Percentiles rank a stretch among this genome's conserved stretches.
These are phyloP conservation scores for Lojkania enalia DNA, from an alignment of 2,329 filamentous ascomycete genomes.

Conservation along the genomic window DNA sequence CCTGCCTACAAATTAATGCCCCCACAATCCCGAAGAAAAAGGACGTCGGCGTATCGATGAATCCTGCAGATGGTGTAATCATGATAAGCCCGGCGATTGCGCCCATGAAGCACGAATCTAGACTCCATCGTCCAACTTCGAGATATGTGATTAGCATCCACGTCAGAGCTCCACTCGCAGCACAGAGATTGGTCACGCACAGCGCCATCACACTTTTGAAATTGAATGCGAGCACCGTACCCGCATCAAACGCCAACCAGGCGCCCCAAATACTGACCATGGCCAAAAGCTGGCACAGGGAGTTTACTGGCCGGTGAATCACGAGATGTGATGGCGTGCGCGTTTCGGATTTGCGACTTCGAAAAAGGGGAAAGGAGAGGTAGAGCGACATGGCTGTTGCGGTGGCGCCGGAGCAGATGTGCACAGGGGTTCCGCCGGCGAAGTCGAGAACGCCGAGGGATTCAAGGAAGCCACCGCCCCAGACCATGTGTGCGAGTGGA, in stretches of 20 bases:
- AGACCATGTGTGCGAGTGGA: conserved; percentile 55
- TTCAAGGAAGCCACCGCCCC: conserved; percentile 51
- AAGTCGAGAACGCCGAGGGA: conserved; percentile 53
- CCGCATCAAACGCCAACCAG: conserved; percentile 57
- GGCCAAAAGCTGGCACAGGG: conserved; percentile 52
- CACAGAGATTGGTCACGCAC: conserved; percentile 55
- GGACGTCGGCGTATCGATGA: conserved; percentile 55
- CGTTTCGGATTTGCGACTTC: conserved; percentile 49
- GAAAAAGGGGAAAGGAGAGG: conserved; percentile 55
- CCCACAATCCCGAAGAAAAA: conserved; percentile 55
- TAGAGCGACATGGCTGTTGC: conserved; percentile 52
- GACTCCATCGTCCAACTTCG: conserved; percentile 50
- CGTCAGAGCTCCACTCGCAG: conserved; percentile 52
- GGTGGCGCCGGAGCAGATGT: conserved; percentile 47
- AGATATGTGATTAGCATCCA: conserved; percentile 53
- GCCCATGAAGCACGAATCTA: conserved; percentile 57
- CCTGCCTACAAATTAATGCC: conserved; percentile 55
- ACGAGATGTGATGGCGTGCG: conserved; percentile 53
- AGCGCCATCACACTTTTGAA: conserved; percentile 57
- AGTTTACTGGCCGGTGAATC: conserved; percentile 54
- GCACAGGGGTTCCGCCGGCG: conserved; percentile 48
- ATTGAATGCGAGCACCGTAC: conserved; percentile 53
- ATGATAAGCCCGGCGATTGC: conserved; percentile 58
- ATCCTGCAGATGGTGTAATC: conserved; percentile 56
- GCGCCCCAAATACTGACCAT: conserved; percentile 57